phyloP scores from a whole-genome alignment of 108 stramenopile species.

The Nitzschia sp. region DNA sequence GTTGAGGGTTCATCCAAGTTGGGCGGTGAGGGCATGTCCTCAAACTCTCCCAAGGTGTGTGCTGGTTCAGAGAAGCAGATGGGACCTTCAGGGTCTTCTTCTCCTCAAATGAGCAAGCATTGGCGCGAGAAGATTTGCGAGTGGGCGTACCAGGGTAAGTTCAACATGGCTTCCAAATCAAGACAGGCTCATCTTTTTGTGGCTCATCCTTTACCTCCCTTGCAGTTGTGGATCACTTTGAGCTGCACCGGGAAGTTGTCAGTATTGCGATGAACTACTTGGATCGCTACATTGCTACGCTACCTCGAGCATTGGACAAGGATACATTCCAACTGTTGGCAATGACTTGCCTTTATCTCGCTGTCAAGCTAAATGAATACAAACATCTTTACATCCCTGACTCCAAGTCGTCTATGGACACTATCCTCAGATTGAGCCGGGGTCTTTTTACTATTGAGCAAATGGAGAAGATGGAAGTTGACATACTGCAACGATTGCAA shows the following conservation, averaged over 20 bases:
- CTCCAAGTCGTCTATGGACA: slow-evolving; percentile 46
- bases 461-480: slow-evolving; percentile 58
- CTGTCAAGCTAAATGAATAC: slow-evolving; percentile 65
- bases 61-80: neutral
- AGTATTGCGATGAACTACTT: slow-evolving; percentile 48
- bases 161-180: neutral
- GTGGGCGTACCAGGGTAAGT: slow-evolving; percentile 49
- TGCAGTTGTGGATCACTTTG: slow-evolving; percentile 56
- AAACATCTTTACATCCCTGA: slow-evolving; percentile 41
- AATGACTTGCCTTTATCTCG: slow-evolving; percentile 73
- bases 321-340: slow-evolving; percentile 63
- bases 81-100: slow-evolving; percentile 3
- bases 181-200: neutral
- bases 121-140: slow-evolving; percentile 59
- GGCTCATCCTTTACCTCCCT: neutral
- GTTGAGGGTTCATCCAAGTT: slow-evolving; percentile 1
- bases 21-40: slow-evolving; percentile 6
- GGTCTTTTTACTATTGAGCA: slow-evolving; percentile 52
- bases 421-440: slow-evolving; percentile 50
- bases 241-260: slow-evolving; percentile 57
- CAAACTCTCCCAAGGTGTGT: neutral
- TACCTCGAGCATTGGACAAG: slow-evolving; percentile 26
- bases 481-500: slow-evolving; percentile 45
- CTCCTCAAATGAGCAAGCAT: slow-evolving; percentile 34
- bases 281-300: slow-evolving; percentile 49